Percentiles rank a stretch among this genome's conserved stretches.
These are phyloP conservation scores for Chenopodium album DNA, from an alignment of 148 eudicot species.

Conservation along the genomic window DNA sequence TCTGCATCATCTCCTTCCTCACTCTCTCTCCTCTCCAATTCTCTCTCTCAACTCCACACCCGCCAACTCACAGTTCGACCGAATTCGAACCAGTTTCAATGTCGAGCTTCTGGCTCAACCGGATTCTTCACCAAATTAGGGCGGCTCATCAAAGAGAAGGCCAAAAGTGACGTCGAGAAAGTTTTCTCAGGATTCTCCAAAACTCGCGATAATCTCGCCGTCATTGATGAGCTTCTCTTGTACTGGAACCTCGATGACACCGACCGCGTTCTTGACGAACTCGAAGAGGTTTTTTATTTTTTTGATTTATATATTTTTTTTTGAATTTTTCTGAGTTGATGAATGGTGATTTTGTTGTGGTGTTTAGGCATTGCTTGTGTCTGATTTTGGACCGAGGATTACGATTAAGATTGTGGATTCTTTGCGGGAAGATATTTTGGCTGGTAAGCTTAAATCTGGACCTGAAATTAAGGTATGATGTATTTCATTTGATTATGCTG, in stretches of 20 bases:
- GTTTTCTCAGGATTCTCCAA: constrained; percentile 90
- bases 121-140: constrained; percentile 87
- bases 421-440: constrained; percentile 86
- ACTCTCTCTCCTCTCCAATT: constrained; percentile 38
- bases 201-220: constrained; percentile 87
- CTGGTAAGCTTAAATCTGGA: constrained; percentile 97
- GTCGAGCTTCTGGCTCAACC: constrained; percentile 49
- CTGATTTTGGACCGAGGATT: constrained; percentile 96
- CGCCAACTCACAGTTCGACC: constrained; percentile 6
- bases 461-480: constrained; percentile 79
- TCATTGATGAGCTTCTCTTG: constrained; percentile 80
- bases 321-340: background rate
- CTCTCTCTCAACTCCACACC: constrained; percentile 27
- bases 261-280: constrained; percentile 85
- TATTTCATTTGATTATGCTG: background rate
- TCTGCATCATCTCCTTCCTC: constrained; percentile 28
- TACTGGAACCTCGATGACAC: constrained; percentile 94
- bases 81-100: constrained; percentile 42
- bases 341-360: background rate
- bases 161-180: constrained; percentile 91
- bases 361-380: constrained; percentile 72
- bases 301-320: background rate
- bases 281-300: constrained; percentile 66
- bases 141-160: constrained; percentile 84
- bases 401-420: constrained; percentile 87